Conservation (phyloP, 192 early-diverging fungal species). For the Backusella circina region DNA sequence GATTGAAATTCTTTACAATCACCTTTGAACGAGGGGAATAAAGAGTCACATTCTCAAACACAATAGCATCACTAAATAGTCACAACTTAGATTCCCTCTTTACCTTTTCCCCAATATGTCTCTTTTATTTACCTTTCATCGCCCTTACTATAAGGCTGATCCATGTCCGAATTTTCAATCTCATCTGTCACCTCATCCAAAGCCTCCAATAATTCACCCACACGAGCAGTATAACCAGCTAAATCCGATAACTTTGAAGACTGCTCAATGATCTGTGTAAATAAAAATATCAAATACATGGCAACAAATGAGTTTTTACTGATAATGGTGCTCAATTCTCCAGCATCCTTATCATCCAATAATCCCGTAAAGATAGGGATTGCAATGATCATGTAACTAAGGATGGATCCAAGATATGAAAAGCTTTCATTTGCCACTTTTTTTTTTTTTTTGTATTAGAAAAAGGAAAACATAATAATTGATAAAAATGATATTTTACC, state of each 20-base stretch:
- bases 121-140: slow-evolving; percentile 10
- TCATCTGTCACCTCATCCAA: slow-evolving; percentile 51
- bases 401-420: slow-evolving; percentile 73
- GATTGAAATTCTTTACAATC: slow-evolving; percentile 41
- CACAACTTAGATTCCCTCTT: background rate
- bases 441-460: slow-evolving; percentile 1
- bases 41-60: slow-evolving; percentile 35
- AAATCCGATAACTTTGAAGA: slow-evolving; percentile 68
- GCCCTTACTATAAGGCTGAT: slow-evolving; percentile 39
- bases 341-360: slow-evolving; percentile 66
- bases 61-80: slow-evolving; percentile 20
- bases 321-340: slow-evolving; percentile 74
- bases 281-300: slow-evolving; percentile 80
- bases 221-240: slow-evolving; percentile 80
- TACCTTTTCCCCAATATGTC: background rate
- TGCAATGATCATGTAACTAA: slow-evolving; percentile 78
- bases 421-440: slow-evolving; percentile 58
- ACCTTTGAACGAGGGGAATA: slow-evolving; percentile 29
- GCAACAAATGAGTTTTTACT: slow-evolving; percentile 80
- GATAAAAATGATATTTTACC: slow-evolving; percentile 29
- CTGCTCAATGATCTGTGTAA: slow-evolving; percentile 68
- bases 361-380: slow-evolving; percentile 78
- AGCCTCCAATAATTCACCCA: slow-evolving; percentile 76
- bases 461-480: background rate
- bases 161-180: slow-evolving; percentile 45